Conservation (phyloP, 2,329 filamentous ascomycete species). For the Talaromyces verruculosus region DNA sequence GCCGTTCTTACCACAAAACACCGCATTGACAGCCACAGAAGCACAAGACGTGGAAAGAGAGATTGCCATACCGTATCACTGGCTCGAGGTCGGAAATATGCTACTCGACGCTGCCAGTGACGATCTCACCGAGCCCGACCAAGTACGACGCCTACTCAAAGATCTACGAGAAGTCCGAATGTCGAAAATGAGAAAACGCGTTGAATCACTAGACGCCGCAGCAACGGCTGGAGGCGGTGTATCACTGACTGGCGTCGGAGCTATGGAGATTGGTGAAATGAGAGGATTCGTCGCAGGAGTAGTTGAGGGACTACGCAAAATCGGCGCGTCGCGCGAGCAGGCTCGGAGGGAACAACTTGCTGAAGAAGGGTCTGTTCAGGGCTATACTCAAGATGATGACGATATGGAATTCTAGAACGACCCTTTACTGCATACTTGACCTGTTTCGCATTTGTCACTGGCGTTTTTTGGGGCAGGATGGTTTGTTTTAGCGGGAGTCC, state of each 20-base stretch:
- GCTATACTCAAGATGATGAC: slow-evolving; percentile 46
- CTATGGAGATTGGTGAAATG: slow-evolving; percentile 88
- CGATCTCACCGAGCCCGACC: slow-evolving; percentile 72
- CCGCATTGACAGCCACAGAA: slow-evolving; percentile 62
- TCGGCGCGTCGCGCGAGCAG: slow-evolving; percentile 78
- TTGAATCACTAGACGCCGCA: slow-evolving; percentile 63
- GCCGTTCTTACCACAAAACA: slow-evolving; percentile 77
- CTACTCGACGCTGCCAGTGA: slow-evolving; percentile 81
- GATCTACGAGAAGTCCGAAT: slow-evolving; percentile 85
- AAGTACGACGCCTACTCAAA: slow-evolving; percentile 71
- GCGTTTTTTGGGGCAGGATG: slow-evolving; percentile 27
- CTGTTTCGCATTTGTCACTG: slow-evolving; percentile 19
- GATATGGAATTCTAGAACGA: slow-evolving; percentile 53
- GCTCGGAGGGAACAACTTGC: slow-evolving; percentile 73
- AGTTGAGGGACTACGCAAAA: slow-evolving; percentile 80
- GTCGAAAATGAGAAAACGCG: slow-evolving; percentile 79
- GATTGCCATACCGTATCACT: slow-evolving; percentile 77
- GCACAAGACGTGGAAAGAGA: slow-evolving; percentile 40
- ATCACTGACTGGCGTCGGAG: slow-evolving; percentile 76
- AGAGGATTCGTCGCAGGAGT: slow-evolving; percentile 81
- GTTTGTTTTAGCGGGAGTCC: slow-evolving; percentile 22
- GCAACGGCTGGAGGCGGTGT: slow-evolving; percentile 61
- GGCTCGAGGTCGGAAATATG: slow-evolving; percentile 87
- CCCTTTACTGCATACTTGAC: slow-evolving; percentile 20
- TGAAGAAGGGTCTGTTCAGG: slow-evolving; percentile 60